These are phyloP conservation scores for Collybiopsis confluens DNA, from an alignment of 768 basidiomycete genomes.

Conservation along the genomic window DNA sequence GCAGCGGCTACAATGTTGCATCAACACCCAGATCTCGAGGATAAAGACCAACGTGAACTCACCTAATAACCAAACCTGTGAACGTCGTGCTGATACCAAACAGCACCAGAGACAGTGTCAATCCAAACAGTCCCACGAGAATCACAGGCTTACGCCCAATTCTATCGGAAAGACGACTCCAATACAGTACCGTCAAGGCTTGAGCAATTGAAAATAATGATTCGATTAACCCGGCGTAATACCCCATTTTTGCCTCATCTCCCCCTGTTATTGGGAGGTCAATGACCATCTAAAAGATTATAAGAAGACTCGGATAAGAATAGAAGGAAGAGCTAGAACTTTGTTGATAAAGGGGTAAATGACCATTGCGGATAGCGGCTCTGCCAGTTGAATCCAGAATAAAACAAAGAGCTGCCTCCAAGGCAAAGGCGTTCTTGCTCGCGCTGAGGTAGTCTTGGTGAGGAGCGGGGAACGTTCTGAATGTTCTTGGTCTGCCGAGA, in stretches of 20 bases:
- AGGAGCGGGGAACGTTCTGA: too few relatives aligned
- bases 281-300: too few relatives aligned
- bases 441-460: too few relatives aligned
- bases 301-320: too few relatives aligned
- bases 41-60: constrained; percentile 46
- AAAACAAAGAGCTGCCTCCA: constrained; percentile 9
- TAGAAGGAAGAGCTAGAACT: not conserved
- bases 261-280: constrained; percentile 11
- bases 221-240: constrained; percentile 53
- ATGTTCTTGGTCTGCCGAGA: too few relatives aligned
- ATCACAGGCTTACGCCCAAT: constrained; percentile 51
- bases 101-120: constrained; percentile 38
- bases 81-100: constrained; percentile 50
- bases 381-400: constrained; percentile 10
- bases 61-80: constrained; percentile 39
- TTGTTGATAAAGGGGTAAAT: constrained; percentile 15
- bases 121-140: constrained; percentile 41
- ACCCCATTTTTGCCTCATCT: constrained; percentile 42
- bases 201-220: constrained; percentile 51
- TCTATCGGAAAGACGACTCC: constrained; percentile 49
- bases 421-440: constrained; percentile 7
- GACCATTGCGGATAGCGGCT: constrained; percentile 12
- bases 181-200: constrained; percentile 46
- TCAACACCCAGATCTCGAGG: constrained; percentile 8
- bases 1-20: constrained; percentile 6